phyloP scores from a whole-genome alignment of 805 yeast species.

The Wickerhamiella kurtzmanii region DNA sequence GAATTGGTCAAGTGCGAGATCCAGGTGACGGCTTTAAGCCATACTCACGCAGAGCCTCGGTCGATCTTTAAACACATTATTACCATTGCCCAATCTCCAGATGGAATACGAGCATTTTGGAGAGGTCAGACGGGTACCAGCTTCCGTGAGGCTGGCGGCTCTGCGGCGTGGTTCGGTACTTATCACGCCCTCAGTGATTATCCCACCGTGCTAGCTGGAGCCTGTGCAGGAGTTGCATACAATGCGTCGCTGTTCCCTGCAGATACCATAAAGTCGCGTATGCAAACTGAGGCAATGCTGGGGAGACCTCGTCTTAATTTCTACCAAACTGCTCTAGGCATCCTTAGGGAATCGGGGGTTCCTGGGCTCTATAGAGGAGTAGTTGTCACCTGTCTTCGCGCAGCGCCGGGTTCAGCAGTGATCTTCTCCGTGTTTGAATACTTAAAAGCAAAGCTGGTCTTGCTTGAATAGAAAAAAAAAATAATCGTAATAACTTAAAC shows the following conservation, averaged over 20 bases:
- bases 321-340: conserved; percentile 28
- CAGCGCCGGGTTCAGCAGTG: conserved; percentile 81
- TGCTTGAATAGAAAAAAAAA: background rate
- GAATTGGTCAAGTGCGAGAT: conserved; percentile 79
- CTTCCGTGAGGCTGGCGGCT: conserved; percentile 73
- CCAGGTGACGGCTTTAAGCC: conserved; percentile 39
- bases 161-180: conserved; percentile 89
- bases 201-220: conserved; percentile 57
- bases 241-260: conserved; percentile 75
- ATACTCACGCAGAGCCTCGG: conserved; percentile 2
- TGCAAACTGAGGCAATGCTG: conserved; percentile 48
- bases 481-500: background rate
- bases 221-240: conserved; percentile 71
- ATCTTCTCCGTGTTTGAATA: conserved; percentile 45
- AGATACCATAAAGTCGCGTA: conserved; percentile 76
- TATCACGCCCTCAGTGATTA: conserved; percentile 42
- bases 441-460: background rate
- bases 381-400: conserved; percentile 66
- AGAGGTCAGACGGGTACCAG: conserved; percentile 74
- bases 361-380: conserved; percentile 70
- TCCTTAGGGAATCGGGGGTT: conserved; percentile 45
- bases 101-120: conserved; percentile 71
- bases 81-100: conserved; percentile 29
- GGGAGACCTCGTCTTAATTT: conserved; percentile 27
- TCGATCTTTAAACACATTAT: conserved; percentile 27